These are phyloP conservation scores for Huiozyma naganishii DNA, from an alignment of 805 yeast genomes.

Conservation along the genomic window DNA sequence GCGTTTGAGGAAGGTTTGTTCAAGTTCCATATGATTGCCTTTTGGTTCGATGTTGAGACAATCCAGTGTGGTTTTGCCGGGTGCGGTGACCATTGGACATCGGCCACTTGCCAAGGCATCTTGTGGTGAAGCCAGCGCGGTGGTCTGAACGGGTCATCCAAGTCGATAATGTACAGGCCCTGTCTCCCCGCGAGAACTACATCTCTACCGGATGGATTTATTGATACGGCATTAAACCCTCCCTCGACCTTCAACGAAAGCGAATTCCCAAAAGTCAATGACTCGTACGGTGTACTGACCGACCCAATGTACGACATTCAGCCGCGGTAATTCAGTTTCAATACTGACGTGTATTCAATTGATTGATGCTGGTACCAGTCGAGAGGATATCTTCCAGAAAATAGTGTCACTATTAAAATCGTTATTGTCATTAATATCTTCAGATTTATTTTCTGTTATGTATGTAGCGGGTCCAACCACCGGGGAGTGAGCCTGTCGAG, in stretches of 20 bases:
- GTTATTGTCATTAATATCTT: too few relatives aligned
- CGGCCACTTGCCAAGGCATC: constrained; percentile 97
- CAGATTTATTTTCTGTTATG: too few relatives aligned
- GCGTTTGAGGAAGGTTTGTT: constrained; percentile 60
- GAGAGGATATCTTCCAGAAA: too few relatives aligned
- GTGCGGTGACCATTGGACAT: constrained; percentile 97
- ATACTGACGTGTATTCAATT: too few relatives aligned
- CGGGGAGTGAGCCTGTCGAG: too few relatives aligned
- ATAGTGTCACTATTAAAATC: too few relatives aligned
- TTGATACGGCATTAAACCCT: constrained; percentile 82
- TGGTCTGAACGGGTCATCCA: constrained; percentile 90
- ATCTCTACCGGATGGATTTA: constrained; percentile 84
- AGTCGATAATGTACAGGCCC: constrained; percentile 82
- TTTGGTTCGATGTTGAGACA: constrained; percentile 87
- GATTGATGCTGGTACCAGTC: too few relatives aligned
- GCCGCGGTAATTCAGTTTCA: neutral
- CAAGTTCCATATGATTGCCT: constrained; percentile 90
- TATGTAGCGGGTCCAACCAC: too few relatives aligned
- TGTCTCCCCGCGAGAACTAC: constrained; percentile 75
- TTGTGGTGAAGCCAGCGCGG: constrained; percentile 89
- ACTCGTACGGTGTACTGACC: neutral
- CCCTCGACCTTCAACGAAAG: constrained; percentile 82
- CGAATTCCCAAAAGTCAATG: constrained; percentile 68
- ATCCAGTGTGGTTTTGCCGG: constrained; percentile 79
- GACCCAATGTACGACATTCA: constrained; percentile 2